phyloP scores from a whole-genome alignment of 1,284 basidiomycete genomes.

The Rugosomyces carneus region DNA sequence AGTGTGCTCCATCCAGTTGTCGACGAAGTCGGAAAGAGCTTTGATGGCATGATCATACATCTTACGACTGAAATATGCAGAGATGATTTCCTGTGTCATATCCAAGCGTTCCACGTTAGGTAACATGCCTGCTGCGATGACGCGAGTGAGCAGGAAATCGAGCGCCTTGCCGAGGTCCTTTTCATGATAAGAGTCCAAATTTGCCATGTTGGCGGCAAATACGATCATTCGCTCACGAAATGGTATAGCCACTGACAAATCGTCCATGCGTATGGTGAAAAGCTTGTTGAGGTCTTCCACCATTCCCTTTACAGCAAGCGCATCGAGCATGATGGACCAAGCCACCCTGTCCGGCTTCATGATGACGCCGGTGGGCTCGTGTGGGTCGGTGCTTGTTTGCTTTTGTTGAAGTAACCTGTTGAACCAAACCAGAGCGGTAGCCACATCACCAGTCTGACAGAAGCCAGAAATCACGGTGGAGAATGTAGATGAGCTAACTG shows the following conservation, averaged over 20 bases:
- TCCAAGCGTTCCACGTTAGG: neutral
- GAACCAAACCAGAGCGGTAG: conserved; percentile 69
- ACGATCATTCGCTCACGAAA: conserved; percentile 11
- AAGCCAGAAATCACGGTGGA: conserved; percentile 66
- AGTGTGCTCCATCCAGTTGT: neutral
- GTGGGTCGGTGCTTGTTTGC: conserved; percentile 28
- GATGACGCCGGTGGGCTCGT: conserved; percentile 35
- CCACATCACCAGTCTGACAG: conserved; percentile 52
- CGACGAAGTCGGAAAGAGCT: conserved; percentile 4
- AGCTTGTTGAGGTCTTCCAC: conserved; percentile 53
- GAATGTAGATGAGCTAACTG: conserved; percentile 59
- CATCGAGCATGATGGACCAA: conserved; percentile 50
- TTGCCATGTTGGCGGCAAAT: conserved; percentile 16
- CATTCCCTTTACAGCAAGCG: conserved; percentile 41
- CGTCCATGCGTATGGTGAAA: conserved; percentile 25
- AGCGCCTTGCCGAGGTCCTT: conserved; percentile 6
- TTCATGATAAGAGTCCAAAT: conserved; percentile 3
- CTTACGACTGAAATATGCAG: conserved; percentile 21
- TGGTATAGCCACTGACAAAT: neutral
- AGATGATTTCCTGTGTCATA: conserved; percentile 17
- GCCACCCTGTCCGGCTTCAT: conserved; percentile 44
- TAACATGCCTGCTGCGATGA: neutral
- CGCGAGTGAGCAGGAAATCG: conserved; percentile 10
- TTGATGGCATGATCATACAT: conserved; percentile 15
- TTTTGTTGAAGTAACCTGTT: conserved; percentile 50